Evolutionary conservation across 768 basidiomycete species (phyloP), one percentile per base, ranked within the genome.

Genomic region (Austroboletus eburneus): DNA sequence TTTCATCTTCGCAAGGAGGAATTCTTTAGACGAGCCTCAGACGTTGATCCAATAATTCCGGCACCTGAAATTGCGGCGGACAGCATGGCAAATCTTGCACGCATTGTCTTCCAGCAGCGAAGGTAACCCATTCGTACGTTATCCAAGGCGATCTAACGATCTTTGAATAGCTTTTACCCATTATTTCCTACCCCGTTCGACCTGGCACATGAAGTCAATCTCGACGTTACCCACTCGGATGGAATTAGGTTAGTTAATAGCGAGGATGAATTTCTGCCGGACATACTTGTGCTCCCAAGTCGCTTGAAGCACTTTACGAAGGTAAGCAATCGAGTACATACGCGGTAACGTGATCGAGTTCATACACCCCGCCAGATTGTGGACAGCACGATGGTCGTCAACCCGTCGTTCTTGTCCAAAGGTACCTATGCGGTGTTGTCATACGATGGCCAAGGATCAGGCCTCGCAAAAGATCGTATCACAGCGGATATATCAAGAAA

Each of bases 1-100:
- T 95, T 93, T 69, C 92, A 96, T 61, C 73, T 98, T 1, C 79
- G 83, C 42, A 89, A 84, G 56, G 87, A 95, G 54, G 89, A 95
- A 62, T 80, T 81, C 48, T 69, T 84, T 51, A 84, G 80, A 61
- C 74, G 78, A 22, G 83, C 81, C 2, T 72, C 77, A 43, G 88
- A 87, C 47, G 70, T 79, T 2, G 79, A 81, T 30, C 63, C 84
- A 1, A 56, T 76, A 9, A 51, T 62, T 4, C 57, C 67, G 4
- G 47, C 68, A 4, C 75, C 78, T 43, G 76, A 80, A 23, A 58
- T 70, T 7, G 69, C 71, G 13, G 68, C 65, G n/a, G 94, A 98
- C 58, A 61, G 77, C 1, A 91, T 97, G 85, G 77, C 82, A 3
- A 82, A 81, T 56, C 66, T 87, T 8, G 85, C 86, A 51, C 75